Evolutionary conservation across 257 asterid species (phyloP), one percentile per base, ranked within the genome.

Genomic region (Osmanthus fragrans): DNA sequence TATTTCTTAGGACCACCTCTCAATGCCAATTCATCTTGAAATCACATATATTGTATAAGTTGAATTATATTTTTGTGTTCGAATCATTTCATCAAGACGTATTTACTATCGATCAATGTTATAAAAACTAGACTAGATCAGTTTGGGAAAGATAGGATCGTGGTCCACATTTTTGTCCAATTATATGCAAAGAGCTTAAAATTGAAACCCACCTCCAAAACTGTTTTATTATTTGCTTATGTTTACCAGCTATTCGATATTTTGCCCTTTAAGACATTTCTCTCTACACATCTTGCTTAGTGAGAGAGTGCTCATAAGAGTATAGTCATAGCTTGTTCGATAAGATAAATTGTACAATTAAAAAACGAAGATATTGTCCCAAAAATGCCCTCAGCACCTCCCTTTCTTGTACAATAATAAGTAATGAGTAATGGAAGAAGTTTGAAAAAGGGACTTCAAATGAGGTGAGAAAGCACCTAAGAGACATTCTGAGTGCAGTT

Each of bases 401-500:
- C 73, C 74, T 23, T 70, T 70, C 4, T 70, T 75, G 74, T 34
- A 60, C 70, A 23, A 42, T 60, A 70, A 73, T 74, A 74, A 68
- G n/a, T 21, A 21, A 40, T 56, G 47, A 18, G 16, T 36, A n/a
- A 70, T 45, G 30, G 70, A 63, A 74, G 54, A 7, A 13, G 36
- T 60, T 60, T 60, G 32, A 60, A 8, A 58, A 21, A 16, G 15
- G 23, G 32, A 11, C 2, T 7, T 60, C 12, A 60, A 4, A 25
- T 60, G 67, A 60, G 0, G 66, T 7, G 30, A 60, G 67, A 58
- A 21, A 63, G 18, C 49, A 40, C 49, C 49, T 11, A 40, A 2
- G 49, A 40, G 80, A 80, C 76, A 7, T 30, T 34, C 74, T 76
- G 78, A 81, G 51, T 58, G 36, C 40, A 9, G 51, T 66, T 34